A percentile compares a stretch with the other conserved stretches of the same genome.
phyloP scores from a whole-genome alignment of 148 eudicot species.

The Amaranthus palmeri region DNA sequence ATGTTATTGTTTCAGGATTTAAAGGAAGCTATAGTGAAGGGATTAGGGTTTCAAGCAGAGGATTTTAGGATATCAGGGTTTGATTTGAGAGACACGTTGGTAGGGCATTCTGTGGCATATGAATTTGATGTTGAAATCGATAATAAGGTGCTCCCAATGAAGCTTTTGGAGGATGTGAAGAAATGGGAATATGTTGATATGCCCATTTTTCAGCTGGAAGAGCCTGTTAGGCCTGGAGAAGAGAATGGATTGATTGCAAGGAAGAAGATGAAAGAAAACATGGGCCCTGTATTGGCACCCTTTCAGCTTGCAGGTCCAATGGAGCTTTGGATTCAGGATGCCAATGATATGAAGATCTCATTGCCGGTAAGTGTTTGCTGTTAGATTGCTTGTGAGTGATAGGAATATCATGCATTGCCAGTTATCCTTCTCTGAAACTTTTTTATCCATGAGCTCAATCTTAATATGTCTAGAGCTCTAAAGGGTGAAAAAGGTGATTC shows the following conservation, averaged over 20 bases:
- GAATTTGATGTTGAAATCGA: slow-evolving; percentile 92
- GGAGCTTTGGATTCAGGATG: slow-evolving; percentile 93
- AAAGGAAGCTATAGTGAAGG: slow-evolving; percentile 46
- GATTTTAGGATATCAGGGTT: slow-evolving; percentile 42
- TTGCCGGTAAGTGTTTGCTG: slow-evolving; percentile 46
- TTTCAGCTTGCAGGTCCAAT: slow-evolving; percentile 95
- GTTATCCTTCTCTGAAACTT: no score
- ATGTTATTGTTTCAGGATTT: slow-evolving; percentile 44
- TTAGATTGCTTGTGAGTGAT: background rate
- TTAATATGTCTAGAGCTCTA: no score
- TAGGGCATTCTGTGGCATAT: slow-evolving; percentile 72
- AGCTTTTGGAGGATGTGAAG: slow-evolving; percentile 82
- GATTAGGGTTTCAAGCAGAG: slow-evolving; percentile 48
- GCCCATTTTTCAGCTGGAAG: slow-evolving; percentile 66
- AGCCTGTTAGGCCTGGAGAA: slow-evolving; percentile 27
- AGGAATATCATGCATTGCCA: background rate
- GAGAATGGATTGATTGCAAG: slow-evolving; percentile 56
- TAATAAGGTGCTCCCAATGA: slow-evolving; percentile 67
- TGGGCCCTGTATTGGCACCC: slow-evolving; percentile 72
- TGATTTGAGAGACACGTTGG: slow-evolving; percentile 51
- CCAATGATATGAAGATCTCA: slow-evolving; percentile 65
- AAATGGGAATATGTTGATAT: slow-evolving; percentile 88
- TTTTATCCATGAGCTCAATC: no score
- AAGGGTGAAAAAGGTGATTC: background rate
- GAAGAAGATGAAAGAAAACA: slow-evolving; percentile 22